Evolutionary conservation across 2,329 filamentous ascomycete species (phyloP).

Genomic region (Fusarium globosum): DNA sequence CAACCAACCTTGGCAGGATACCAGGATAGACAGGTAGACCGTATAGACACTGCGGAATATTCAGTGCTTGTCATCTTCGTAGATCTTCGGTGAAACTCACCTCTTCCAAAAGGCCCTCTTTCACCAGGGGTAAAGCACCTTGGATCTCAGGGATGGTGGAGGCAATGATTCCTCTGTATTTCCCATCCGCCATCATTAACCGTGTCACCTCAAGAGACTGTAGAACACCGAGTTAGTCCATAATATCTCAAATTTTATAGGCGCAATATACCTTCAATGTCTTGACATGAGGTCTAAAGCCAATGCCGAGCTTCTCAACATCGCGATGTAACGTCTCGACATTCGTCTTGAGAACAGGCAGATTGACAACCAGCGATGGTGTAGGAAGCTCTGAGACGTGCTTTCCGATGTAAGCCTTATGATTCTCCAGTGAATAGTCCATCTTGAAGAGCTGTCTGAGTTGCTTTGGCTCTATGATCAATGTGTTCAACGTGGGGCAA

Average conservation of each 20-base stretch:
- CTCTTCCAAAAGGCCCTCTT: constrained; percentile 55
- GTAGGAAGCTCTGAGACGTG: constrained; percentile 51
- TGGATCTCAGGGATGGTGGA: constrained; percentile 56
- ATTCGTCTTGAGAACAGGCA: constrained; percentile 53
- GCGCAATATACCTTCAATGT: constrained; percentile 52
- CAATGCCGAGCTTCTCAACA: constrained; percentile 52
- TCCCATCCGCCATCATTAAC: constrained; percentile 54
- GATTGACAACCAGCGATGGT: constrained; percentile 53
- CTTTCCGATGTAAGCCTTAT: constrained; percentile 51
- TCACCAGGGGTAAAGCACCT: constrained; percentile 52
- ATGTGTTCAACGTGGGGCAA: constrained; percentile 6
- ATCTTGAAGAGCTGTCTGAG: constrained; percentile 17
- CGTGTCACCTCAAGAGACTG: constrained; percentile 53
- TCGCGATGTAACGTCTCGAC: constrained; percentile 51
- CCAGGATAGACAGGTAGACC: constrained; percentile 54
- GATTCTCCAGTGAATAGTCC: constrained; percentile 45
- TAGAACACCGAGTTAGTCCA: background rate
- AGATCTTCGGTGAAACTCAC: constrained; percentile 31
- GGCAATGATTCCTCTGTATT: constrained; percentile 52
- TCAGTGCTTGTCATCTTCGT: background rate
- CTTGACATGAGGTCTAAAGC: constrained; percentile 58
- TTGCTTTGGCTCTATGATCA: background rate
- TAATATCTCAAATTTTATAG: rapidly evolving
- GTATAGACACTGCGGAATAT: constrained; percentile 48
- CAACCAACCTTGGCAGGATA: constrained; percentile 46